Conservation (phyloP, 805 yeast genomes). For the Danielozyma ontarioensis region DNA sequence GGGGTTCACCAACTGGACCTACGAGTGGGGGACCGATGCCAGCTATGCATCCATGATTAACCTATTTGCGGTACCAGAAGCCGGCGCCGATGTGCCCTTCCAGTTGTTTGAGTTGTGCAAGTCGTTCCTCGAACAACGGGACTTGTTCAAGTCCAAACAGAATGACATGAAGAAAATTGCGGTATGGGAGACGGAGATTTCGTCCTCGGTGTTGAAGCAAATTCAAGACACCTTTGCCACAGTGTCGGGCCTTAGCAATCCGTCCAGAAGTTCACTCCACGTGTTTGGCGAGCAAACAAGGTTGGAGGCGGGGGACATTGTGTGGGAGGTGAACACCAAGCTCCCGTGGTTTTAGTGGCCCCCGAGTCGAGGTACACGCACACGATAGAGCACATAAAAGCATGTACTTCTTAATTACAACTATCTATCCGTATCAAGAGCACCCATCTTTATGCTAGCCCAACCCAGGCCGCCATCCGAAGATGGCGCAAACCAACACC, state of each 20-base stretch:
- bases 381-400: too few relatives aligned
- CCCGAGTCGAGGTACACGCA: too few relatives aligned
- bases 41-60: not conserved
- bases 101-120: not conserved
- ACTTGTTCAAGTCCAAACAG: slow-evolving; percentile 4
- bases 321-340: slow-evolving; percentile 40
- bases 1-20: slow-evolving; percentile 37
- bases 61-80: not conserved
- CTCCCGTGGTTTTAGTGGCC: slow-evolving; percentile 36
- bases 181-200: slow-evolving; percentile 32
- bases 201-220: slow-evolving; percentile 8
- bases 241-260: slow-evolving; percentile 23
- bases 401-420: too few relatives aligned
- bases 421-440: too few relatives aligned
- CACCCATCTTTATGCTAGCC: too few relatives aligned
- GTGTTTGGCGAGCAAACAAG: slow-evolving; percentile 23
- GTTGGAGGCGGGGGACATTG: slow-evolving; percentile 19
- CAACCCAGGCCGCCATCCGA: too few relatives aligned
- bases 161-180: slow-evolving; percentile 12
- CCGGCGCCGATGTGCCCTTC: slow-evolving; percentile 1
- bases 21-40: slow-evolving; percentile 28
- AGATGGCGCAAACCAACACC: too few relatives aligned
- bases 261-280: slow-evolving; percentile 32
- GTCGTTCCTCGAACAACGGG: not conserved
- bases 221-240: slow-evolving; percentile 11